Evolutionary conservation across 495 filamentous ascomycete species (phyloP).

Genomic region (Penicillium canariense): DNA sequence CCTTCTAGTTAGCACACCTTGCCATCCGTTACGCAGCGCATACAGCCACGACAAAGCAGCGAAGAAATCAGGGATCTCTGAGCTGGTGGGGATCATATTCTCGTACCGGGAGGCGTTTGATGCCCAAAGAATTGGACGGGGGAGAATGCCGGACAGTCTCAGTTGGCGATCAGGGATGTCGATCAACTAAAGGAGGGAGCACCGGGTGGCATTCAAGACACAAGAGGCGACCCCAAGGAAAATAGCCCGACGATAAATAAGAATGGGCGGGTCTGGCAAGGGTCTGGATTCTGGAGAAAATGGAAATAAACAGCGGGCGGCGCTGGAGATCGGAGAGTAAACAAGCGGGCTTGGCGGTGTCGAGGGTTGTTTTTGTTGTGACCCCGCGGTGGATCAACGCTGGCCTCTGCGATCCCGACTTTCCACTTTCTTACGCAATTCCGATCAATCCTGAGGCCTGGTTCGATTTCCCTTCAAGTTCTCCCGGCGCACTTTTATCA

Average conservation of each 20-base stretch:
- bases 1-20: background rate
- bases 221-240: background rate
- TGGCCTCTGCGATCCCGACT: conserved; percentile 6
- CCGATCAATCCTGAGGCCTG: background rate
- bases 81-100: background rate
- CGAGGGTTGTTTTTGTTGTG: conserved; percentile 29
- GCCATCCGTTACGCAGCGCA: background rate
- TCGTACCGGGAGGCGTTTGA: conserved; percentile 18
- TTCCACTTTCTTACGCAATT: background rate
- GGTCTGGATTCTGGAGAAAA: conserved; percentile 4
- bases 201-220: background rate
- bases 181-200: background rate
- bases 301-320: conserved; percentile 22
- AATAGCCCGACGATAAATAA: background rate
- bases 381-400: conserved; percentile 29
- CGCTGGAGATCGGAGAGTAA: conserved; percentile 30
- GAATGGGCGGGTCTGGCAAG: background rate
- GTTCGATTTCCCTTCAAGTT: background rate
- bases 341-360: conserved; percentile 33
- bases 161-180: conserved; percentile 11
- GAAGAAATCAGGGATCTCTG: background rate
- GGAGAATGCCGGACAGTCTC: conserved; percentile 10
- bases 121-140: conserved; percentile 25
- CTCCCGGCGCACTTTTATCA: background rate
- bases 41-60: background rate